Conservation (phyloP, 2,329 filamentous ascomycete genomes). For the Arthrobotrys musiformis region DNA sequence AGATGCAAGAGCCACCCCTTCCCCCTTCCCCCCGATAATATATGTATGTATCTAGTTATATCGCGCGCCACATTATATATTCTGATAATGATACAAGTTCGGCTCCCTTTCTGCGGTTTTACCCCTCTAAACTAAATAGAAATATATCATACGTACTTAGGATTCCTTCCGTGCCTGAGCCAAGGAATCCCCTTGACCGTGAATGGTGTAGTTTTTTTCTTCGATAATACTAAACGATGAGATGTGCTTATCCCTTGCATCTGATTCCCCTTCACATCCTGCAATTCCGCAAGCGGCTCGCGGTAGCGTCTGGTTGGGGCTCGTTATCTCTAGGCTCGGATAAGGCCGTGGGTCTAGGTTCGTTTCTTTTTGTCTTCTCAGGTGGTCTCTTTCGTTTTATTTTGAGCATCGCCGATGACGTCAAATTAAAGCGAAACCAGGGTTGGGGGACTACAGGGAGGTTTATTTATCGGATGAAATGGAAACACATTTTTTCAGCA, state of each 20-base stretch:
- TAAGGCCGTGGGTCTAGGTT: slow-evolving; percentile 25
- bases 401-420: slow-evolving; percentile 49
- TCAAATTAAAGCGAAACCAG: slow-evolving; percentile 55
- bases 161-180: slow-evolving; percentile 30
- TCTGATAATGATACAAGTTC: slow-evolving; percentile 17
- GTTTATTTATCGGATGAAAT: slow-evolving; percentile 44
- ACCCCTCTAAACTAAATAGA: slow-evolving; percentile 10
- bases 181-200: slow-evolving; percentile 32
- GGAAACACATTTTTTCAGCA: slow-evolving; percentile 10
- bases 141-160: slow-evolving; percentile 37
- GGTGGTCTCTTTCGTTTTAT: slow-evolving; percentile 2
- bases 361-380: background rate
- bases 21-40: background rate
- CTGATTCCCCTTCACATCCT: slow-evolving; percentile 14
- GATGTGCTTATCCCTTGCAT: slow-evolving; percentile 12
- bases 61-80: slow-evolving; percentile 13
- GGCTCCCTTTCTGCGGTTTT: background rate
- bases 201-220: slow-evolving; percentile 7
- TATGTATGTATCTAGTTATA: background rate
- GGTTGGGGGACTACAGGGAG: slow-evolving; percentile 22
- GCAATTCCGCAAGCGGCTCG: slow-evolving; percentile 21
- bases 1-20: background rate
- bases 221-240: background rate
- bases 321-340: slow-evolving; percentile 20
- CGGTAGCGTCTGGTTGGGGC: slow-evolving; percentile 1